Evolutionary conservation across 2,329 filamentous ascomycete species (phyloP).

Genomic region (Colletotrichum musae): DNA sequence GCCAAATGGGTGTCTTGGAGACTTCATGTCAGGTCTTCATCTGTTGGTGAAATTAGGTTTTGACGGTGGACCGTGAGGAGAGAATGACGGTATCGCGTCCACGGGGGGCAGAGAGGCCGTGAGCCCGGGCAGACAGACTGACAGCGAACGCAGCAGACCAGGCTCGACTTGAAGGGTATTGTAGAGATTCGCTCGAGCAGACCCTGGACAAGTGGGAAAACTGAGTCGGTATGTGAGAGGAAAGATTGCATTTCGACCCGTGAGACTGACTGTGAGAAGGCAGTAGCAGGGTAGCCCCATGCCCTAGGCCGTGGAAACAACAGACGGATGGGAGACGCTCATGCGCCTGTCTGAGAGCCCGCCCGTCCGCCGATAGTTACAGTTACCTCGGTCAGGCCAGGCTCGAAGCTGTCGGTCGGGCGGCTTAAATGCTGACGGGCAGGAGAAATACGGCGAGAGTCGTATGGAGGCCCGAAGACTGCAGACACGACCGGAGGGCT

Average conservation of each 20-base stretch:
- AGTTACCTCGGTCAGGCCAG: constrained; percentile 32
- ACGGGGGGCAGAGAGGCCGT: constrained; percentile 12
- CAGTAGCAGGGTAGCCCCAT: constrained; percentile 23
- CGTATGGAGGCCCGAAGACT: constrained; percentile 35
- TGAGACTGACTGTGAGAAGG: not conserved
- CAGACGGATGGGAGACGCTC: constrained; percentile 32
- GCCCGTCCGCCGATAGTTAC: constrained; percentile 15
- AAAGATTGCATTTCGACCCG: constrained; percentile 1
- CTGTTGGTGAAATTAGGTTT: constrained; percentile 13
- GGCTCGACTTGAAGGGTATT: not conserved
- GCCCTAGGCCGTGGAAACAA: constrained; percentile 31
- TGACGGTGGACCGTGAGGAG: not conserved
- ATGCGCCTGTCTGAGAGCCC: constrained; percentile 35
- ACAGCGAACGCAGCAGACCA: constrained; percentile 23
- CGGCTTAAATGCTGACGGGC: constrained; percentile 26
- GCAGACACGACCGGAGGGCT: constrained; percentile 35
- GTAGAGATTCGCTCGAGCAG: not conserved
- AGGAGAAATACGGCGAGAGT: constrained; percentile 5
- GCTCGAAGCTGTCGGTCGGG: constrained; percentile 20
- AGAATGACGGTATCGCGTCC: constrained; percentile 3
- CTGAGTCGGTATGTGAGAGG: constrained; percentile 14
- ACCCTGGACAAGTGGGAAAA: constrained; percentile 20
- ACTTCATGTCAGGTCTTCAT: not conserved
- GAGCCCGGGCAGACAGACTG: constrained; percentile 28
- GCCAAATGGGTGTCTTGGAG: not conserved